A percentile compares a stretch with the other conserved stretches of the same genome.
These are phyloP conservation scores for Melanopsichium pennsylvanicum DNA, from an alignment of 1,284 basidiomycete species.

Conservation along the genomic window DNA sequence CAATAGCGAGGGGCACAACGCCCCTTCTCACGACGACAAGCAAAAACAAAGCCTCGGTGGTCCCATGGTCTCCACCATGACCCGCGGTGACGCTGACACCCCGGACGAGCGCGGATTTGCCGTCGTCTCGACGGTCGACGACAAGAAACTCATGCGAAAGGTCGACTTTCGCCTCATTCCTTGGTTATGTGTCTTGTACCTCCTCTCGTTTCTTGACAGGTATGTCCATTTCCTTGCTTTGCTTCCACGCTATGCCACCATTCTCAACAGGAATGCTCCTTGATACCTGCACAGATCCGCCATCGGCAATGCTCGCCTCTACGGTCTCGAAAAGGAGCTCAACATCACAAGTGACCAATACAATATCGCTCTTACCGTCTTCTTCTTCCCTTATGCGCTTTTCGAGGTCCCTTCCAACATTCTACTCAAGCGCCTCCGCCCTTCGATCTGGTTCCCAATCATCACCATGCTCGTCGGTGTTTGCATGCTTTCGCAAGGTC, in stretches of 20 bases:
- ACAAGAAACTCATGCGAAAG: slow-evolving; percentile 60
- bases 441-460: slow-evolving; percentile 72
- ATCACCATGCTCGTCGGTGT: slow-evolving; percentile 70
- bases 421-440: slow-evolving; percentile 75
- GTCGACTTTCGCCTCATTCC: slow-evolving; percentile 58
- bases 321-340: slow-evolving; percentile 38
- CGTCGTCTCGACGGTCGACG: slow-evolving; percentile 46
- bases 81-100: slow-evolving; percentile 4
- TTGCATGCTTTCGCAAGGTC: slow-evolving; percentile 76
- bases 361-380: slow-evolving; percentile 38
- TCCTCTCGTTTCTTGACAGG: slow-evolving; percentile 67
- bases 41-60: slow-evolving; percentile 7
- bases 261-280: no score
- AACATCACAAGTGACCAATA: slow-evolving; percentile 30
- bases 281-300: no score
- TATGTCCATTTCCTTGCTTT: no score
- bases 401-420: slow-evolving; percentile 48
- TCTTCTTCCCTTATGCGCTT: slow-evolving; percentile 54
- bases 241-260: no score
- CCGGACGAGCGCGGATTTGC: slow-evolving; percentile 5
- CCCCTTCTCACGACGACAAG: slow-evolving; percentile 18
- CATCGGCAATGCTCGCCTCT: slow-evolving; percentile 65
- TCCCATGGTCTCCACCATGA: slow-evolving; percentile 13
- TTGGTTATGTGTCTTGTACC: slow-evolving; percentile 53
- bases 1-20: slow-evolving; percentile 16